Evolutionary conservation across 345 rosid genomes (phyloP).

Genomic region (Balakata baccata): DNA sequence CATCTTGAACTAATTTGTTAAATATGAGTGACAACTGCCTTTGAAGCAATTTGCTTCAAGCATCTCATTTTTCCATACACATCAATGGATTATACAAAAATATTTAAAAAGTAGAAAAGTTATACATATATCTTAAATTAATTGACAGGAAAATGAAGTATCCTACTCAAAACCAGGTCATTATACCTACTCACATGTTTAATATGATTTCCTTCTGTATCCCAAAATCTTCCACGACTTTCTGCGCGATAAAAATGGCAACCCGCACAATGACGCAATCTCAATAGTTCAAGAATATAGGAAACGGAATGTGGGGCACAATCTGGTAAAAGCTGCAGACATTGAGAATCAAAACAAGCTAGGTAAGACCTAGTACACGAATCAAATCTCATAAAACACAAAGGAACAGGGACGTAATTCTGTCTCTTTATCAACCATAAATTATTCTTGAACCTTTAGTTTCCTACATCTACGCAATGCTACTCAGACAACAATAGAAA

Average conservation of each 20-base stretch:
- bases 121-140: not conserved
- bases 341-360: not conserved
- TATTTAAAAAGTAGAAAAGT: not conserved
- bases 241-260: slow-evolving; percentile 90
- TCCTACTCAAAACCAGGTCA: not conserved
- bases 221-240: slow-evolving; percentile 70
- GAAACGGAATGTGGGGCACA: slow-evolving; percentile 82
- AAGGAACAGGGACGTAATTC: not conserved
- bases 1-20: not conserved
- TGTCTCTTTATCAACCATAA: not conserved
- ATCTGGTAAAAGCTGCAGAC: slow-evolving; percentile 79
- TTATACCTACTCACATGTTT: slow-evolving; percentile 42
- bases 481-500: no score
- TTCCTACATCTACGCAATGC: no score
- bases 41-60: not conserved
- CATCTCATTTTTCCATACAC: not conserved
- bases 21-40: no score
- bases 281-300: slow-evolving; percentile 70
- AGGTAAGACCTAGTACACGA: not conserved
- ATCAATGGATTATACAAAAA: not conserved
- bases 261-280: slow-evolving; percentile 67
- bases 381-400: not conserved
- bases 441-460: not conserved
- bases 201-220: slow-evolving; percentile 70
- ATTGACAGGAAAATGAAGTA: not conserved